phyloP scores from a whole-genome alignment of 139 green algal genomes.

The Micromonas pusilla region DNA sequence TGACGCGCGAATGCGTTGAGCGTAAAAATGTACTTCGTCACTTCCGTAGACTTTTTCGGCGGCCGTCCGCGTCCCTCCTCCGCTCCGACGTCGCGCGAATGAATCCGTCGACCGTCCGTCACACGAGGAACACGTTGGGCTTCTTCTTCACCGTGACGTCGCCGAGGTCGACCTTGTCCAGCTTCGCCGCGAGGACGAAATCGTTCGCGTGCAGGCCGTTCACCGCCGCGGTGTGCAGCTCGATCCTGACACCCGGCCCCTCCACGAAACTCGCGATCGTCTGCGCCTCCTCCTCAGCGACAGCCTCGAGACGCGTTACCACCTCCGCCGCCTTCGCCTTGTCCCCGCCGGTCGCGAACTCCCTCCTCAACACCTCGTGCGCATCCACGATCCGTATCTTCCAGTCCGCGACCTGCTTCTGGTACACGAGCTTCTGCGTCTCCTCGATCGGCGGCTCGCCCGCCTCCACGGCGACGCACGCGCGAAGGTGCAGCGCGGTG shows the following conservation, averaged over 20 bases:
- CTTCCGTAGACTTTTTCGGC: no score
- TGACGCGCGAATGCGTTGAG: no score
- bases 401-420: constrained; percentile 17
- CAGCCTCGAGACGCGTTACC: not conserved
- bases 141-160: not conserved
- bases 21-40: no score
- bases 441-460: not conserved
- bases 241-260: constrained; percentile 50
- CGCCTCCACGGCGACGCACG: not conserved
- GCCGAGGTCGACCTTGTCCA: constrained; percentile 55
- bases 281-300: constrained; percentile 35
- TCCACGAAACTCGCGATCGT: constrained; percentile 46
- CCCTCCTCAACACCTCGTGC: not conserved
- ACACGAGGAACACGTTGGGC: not conserved
- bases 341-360: constrained; percentile 29
- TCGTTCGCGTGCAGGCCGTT: constrained; percentile 81
- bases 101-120: no score
- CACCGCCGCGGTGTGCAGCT: constrained; percentile 29
- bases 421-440: constrained; percentile 3
- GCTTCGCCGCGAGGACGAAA: constrained; percentile 79
- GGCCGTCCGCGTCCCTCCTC: no score
- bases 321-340: constrained; percentile 37
- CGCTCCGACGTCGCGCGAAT: no score
- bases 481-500: constrained; percentile 13
- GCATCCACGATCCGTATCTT: constrained; percentile 9